A percentile compares a stretch with the other conserved stretches of the same genome.
Conservation (phyloP, 345 rosid genomes). For the Brassica juncea region DNA sequence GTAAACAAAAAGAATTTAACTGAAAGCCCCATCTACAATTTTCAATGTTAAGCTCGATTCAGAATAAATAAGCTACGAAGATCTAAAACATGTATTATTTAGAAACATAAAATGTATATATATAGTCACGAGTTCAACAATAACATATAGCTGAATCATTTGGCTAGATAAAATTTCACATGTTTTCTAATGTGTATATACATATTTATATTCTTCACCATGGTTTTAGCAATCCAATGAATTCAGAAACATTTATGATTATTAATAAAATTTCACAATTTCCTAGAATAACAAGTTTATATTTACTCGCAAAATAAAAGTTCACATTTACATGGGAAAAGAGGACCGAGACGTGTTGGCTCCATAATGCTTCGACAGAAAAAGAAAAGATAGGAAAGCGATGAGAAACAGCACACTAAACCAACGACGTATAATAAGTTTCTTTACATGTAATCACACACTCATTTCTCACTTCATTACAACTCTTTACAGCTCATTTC, state of each 20-base stretch:
- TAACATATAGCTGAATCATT: not conserved
- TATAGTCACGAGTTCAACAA: not conserved
- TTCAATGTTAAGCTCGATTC: not conserved
- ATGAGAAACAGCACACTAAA: slow-evolving; percentile 26
- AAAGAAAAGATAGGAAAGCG: slow-evolving; percentile 34
- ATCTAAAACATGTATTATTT: too few species aligned
- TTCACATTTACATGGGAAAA: not conserved
- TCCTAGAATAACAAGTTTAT: not conserved
- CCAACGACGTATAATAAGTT: slow-evolving; percentile 26
- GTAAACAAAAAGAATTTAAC: too few species aligned
- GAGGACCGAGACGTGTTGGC: slow-evolving; percentile 30
- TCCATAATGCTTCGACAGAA: slow-evolving; percentile 23
- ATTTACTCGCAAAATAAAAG: not conserved
- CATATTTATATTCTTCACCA: not conserved
- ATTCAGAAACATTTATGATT: not conserved
- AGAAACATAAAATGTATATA: not conserved
- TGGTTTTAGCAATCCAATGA: not conserved
- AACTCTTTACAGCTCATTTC: slow-evolving; percentile 38
- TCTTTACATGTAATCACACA: slow-evolving; percentile 41
- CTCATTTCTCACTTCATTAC: slow-evolving; percentile 30
- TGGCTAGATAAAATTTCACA: not conserved
- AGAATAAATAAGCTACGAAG: not conserved
- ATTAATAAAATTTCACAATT: not conserved
- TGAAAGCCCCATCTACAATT: not conserved
- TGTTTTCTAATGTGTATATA: not conserved